Percentiles rank a stretch among this genome's conserved stretches.
phyloP scores from a whole-genome alignment of 2,329 filamentous ascomycete species.

The Claviceps monticola region DNA sequence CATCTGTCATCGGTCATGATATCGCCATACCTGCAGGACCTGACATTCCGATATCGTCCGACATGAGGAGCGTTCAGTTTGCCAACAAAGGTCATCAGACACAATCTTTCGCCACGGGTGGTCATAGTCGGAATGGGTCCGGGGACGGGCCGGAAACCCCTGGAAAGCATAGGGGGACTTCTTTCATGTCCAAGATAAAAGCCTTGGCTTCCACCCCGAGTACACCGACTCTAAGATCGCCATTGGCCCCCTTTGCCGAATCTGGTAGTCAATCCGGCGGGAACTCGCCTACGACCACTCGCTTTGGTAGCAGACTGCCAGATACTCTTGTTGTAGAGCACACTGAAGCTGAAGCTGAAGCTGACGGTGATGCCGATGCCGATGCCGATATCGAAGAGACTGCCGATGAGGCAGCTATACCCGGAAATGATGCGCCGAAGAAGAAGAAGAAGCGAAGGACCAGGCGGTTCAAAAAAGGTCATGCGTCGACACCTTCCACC shows the following conservation, averaged over 20 bases:
- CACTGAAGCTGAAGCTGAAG: conserved; percentile 5
- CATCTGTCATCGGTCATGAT: not conserved
- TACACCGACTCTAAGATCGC: conserved; percentile 32
- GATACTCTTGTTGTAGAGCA: conserved; percentile 38
- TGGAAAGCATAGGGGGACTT: conserved; percentile 44
- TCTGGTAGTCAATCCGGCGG: conserved; percentile 26
- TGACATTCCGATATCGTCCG: conserved; percentile 3
- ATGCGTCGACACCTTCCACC: conserved; percentile 55
- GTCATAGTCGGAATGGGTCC: conserved; percentile 49
- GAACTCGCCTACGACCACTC: conserved; percentile 33
- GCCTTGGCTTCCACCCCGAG: conserved; percentile 47
- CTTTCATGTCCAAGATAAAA: conserved; percentile 67
- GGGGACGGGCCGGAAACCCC: conserved; percentile 50
- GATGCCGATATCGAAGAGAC: conserved; percentile 40
- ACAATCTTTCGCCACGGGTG: conserved; percentile 27
- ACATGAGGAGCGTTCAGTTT: conserved; percentile 60
- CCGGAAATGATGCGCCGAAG: conserved; percentile 25
- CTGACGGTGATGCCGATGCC: conserved; percentile 20
- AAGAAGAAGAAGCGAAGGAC: conserved; percentile 50
- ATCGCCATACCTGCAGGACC: not conserved
- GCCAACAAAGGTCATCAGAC: conserved; percentile 36
- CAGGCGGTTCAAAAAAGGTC: conserved; percentile 37
- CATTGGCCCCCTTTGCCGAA: conserved; percentile 17
- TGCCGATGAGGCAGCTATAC: conserved; percentile 54
- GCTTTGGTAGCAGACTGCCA: conserved; percentile 34